Conservation (phyloP, 2,329 filamentous ascomycete genomes). For the Neopestalotiopsis rosae region DNA sequence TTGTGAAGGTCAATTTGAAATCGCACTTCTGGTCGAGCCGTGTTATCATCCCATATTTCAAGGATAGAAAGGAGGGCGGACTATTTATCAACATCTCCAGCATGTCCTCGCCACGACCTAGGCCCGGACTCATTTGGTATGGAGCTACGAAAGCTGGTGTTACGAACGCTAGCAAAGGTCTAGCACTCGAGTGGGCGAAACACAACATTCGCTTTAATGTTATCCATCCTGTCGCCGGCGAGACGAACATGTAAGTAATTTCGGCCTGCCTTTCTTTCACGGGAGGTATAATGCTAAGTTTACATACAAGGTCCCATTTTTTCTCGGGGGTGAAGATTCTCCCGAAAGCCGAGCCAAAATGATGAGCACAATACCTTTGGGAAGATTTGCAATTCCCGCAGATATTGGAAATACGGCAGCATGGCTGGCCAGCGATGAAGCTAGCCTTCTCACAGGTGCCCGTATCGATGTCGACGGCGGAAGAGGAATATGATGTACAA, state of each 20-base stretch:
- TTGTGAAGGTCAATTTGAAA: constrained; percentile 73
- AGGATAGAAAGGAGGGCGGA: constrained; percentile 52
- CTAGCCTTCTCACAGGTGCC: constrained; percentile 72
- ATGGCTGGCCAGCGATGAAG: constrained; percentile 74
- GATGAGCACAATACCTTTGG: constrained; percentile 58
- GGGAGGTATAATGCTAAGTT: constrained; percentile 29
- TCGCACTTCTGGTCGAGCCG: constrained; percentile 65
- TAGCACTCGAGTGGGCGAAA: constrained; percentile 75
- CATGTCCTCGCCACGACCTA: constrained; percentile 64
- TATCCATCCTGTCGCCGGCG: constrained; percentile 71
- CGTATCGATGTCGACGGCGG: constrained; percentile 62
- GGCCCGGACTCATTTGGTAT: constrained; percentile 71
- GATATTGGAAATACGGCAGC: constrained; percentile 75
- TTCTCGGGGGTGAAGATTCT: constrained; percentile 66
- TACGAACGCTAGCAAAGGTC: constrained; percentile 57
- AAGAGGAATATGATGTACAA: neutral
- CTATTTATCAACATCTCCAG: constrained; percentile 69
- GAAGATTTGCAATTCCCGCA: constrained; percentile 58
- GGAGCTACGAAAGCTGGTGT: constrained; percentile 72
- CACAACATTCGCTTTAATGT: constrained; percentile 76
- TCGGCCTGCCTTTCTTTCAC: constrained; percentile 34
- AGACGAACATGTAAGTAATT: constrained; percentile 52
- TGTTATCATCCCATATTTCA: constrained; percentile 63
- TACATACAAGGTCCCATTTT: constrained; percentile 45
- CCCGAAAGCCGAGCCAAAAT: constrained; percentile 62